Conservation (phyloP, 805 yeast species). For the Cyberlindnera galapagoensis region DNA sequence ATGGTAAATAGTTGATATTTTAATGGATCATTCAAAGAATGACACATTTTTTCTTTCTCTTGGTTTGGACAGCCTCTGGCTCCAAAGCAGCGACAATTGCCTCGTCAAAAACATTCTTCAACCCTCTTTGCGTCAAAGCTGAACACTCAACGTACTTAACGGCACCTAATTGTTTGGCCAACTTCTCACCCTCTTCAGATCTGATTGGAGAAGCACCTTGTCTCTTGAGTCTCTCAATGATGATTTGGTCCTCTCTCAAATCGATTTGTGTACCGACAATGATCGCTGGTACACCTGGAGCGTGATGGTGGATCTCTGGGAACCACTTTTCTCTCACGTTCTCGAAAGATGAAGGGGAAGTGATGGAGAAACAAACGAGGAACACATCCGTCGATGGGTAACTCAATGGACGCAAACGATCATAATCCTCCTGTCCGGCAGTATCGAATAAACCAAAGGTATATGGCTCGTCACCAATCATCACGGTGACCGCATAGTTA, state of each 20-base stretch:
- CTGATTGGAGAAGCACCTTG: slow-evolving; percentile 85
- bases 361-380: slow-evolving; percentile 91
- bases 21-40: slow-evolving; percentile 43
- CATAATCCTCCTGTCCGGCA: slow-evolving; percentile 99
- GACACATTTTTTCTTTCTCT: slow-evolving; percentile 73
- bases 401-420: slow-evolving; percentile 90
- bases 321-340: slow-evolving; percentile 98
- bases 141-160: slow-evolving; percentile 97
- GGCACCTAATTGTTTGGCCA: slow-evolving; percentile 91
- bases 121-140: slow-evolving; percentile 93
- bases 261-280: slow-evolving; percentile 97
- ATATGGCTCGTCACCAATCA: slow-evolving; percentile 97
- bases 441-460: slow-evolving; percentile 97
- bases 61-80: slow-evolving; percentile 83
- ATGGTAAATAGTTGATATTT: not conserved
- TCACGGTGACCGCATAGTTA: slow-evolving; percentile 88
- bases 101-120: slow-evolving; percentile 97
- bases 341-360: slow-evolving; percentile 95
- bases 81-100: slow-evolving; percentile 98
- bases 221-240: slow-evolving; percentile 82
- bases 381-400: slow-evolving; percentile 98
- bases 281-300: slow-evolving; percentile 97
- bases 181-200: slow-evolving; percentile 81
- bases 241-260: slow-evolving; percentile 87
- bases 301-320: slow-evolving; percentile 96